Evolutionary conservation across 1,139 yeast species (phyloP).

Genomic region (Protomyces lactucae-debilis): DNA sequence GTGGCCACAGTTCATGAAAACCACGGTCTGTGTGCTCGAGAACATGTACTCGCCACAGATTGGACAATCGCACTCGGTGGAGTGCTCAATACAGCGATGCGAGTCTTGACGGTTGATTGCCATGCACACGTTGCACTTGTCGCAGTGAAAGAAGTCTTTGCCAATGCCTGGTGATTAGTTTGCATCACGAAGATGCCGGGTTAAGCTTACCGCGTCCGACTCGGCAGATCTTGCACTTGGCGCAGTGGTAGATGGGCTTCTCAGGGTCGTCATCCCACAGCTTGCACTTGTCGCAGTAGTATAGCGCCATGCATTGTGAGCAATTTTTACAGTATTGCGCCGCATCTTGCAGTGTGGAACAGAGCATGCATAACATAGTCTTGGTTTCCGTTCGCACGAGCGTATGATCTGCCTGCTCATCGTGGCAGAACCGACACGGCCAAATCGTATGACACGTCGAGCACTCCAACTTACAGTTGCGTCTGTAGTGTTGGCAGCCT

Average conservation of each 20-base stretch:
- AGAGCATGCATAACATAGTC: slow-evolving; percentile 74
- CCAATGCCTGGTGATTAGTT: slow-evolving; percentile 54
- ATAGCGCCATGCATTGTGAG: slow-evolving; percentile 60
- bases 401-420: slow-evolving; percentile 52
- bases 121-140: slow-evolving; percentile 73
- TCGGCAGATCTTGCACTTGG: slow-evolving; percentile 87
- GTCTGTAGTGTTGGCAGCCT: slow-evolving; percentile 80
- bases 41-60: slow-evolving; percentile 89
- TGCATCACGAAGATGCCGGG: slow-evolving; percentile 63
- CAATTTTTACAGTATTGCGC: slow-evolving; percentile 65
- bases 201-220: slow-evolving; percentile 47
- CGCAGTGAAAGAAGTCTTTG: slow-evolving; percentile 17
- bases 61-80: slow-evolving; percentile 88
- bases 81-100: slow-evolving; percentile 78
- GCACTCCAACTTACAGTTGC: slow-evolving; percentile 81
- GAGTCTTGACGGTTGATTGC: slow-evolving; percentile 69
- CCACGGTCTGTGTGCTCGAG: slow-evolving; percentile 77
- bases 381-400: slow-evolving; percentile 59
- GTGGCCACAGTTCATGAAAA: slow-evolving; percentile 92
- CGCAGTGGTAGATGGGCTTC: slow-evolving; percentile 86
- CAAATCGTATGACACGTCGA: slow-evolving; percentile 69
- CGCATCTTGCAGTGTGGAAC: slow-evolving; percentile 71
- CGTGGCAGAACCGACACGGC: slow-evolving; percentile 80
- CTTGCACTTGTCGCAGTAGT: slow-evolving; percentile 72
- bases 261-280: slow-evolving; percentile 76